Evolutionary conservation across 208 protist species (phyloP).

Genomic region (Endotrypanum monterogeii): DNA sequence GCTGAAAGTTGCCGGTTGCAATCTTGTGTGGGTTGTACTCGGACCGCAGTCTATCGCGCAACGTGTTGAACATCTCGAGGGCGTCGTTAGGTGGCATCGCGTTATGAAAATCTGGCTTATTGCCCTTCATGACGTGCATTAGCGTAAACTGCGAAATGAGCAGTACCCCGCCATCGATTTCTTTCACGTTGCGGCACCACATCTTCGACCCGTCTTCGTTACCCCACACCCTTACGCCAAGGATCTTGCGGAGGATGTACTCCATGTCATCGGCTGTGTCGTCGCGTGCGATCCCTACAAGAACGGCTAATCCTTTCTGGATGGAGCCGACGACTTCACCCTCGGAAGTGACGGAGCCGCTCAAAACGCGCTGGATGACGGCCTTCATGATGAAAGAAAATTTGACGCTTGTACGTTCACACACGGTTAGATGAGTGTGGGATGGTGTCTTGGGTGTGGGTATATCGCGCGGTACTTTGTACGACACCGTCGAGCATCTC

Average conservation of each 20-base stretch:
- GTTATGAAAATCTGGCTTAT: constrained; percentile 92
- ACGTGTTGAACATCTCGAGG: constrained; percentile 71
- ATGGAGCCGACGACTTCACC: constrained; percentile 77
- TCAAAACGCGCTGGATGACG: constrained; percentile 84
- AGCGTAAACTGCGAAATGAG: constrained; percentile 93
- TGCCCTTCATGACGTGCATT: constrained; percentile 89
- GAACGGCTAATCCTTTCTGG: constrained; percentile 69
- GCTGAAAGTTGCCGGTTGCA: constrained; percentile 85
- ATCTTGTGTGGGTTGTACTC: constrained; percentile 64
- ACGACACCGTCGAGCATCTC: background rate
- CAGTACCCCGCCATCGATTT: constrained; percentile 84
- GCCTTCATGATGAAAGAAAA: constrained; percentile 56
- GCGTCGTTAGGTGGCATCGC: constrained; percentile 82
- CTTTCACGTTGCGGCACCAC: constrained; percentile 79
- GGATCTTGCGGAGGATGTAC: constrained; percentile 82
- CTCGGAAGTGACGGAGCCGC: constrained; percentile 67
- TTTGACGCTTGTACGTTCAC: background rate
- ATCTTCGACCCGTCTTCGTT: constrained; percentile 64
- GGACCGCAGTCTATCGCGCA: constrained; percentile 62
- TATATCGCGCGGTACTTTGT: background rate
- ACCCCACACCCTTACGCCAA: constrained; percentile 69
- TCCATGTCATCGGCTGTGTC: constrained; percentile 80
- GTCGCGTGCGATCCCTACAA: constrained; percentile 80
- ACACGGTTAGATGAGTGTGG: background rate
- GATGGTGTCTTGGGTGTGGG: background rate